Evolutionary conservation across 768 basidiomycete genomes (phyloP), one percentile per base, ranked within the genome.

Genomic region (Hortiboletus flavorubellus): DNA sequence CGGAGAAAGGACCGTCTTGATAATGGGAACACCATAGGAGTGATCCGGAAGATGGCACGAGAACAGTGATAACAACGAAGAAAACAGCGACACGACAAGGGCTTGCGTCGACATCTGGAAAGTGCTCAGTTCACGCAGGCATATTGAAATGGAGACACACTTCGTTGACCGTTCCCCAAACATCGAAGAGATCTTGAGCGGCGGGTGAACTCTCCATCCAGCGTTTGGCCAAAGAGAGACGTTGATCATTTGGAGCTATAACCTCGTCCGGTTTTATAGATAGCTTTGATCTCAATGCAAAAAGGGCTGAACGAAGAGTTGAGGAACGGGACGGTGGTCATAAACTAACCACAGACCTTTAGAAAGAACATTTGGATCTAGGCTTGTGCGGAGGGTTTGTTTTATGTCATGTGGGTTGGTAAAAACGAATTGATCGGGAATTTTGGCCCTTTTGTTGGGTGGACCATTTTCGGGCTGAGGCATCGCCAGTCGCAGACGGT

Each of bases 1-100:
- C 0, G 81, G 76, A 1, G 80, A 78, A 35, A 93, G 73, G 10
- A 91, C 62, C 2, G 68, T 73, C 60, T 83, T 86, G 47, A 89
- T 70, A 34, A 93, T 80, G 0, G 87, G 78, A 37, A 79, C 72
- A 0, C 89, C 89, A 23, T 81, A 66, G 0, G 77, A 56, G 59
- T 92, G 89, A 63, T 84, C 81, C 4, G 83, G 78, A 56, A 88
- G 87, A 47, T 92, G 89, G 4, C 76, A 73, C 4, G 87, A 84
- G 14, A 89, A 72, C 1, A 93, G 71, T 5, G 72, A 75, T 52
- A 93, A 64, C n/a, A 90, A 58, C 0, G 80, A 76, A 0, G 88
- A 78, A 8, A 93, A 63, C 1, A 85, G 60, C 1, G 84, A 80
- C 0, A 83, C 55, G 21, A 85, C 58, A 12, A 79, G 68, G 0